Conservation (phyloP, 2,329 filamentous ascomycete species). For the Fusarium annulatum region DNA sequence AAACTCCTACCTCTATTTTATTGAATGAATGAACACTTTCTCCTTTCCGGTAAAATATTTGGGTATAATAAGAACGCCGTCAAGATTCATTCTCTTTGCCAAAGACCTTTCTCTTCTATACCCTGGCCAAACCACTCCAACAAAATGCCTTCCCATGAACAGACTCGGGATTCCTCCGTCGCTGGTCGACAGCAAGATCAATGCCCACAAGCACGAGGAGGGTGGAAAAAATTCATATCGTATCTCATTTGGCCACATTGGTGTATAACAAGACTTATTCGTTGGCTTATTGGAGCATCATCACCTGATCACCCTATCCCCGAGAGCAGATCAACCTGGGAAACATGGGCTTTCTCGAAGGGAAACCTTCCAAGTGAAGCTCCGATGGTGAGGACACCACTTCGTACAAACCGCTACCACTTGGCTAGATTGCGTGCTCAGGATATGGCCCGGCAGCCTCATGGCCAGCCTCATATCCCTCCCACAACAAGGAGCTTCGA, state of each 20-base stretch:
- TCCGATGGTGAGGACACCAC: neutral
- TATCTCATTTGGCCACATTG: neutral
- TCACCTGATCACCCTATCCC: neutral
- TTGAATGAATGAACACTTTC: neutral
- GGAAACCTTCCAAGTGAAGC: neutral
- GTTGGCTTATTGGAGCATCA: neutral
- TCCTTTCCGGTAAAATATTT: neutral
- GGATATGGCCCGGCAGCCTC: neutral
- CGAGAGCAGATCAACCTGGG: neutral
- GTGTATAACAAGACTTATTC: neutral
- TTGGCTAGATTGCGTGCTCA: neutral
- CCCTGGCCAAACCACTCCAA: neutral
- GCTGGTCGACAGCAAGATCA: neutral
- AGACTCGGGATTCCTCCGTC: neutral
- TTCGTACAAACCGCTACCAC: neutral
- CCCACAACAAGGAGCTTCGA: neutral
- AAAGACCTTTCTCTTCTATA: neutral
- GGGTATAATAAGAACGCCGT: neutral
- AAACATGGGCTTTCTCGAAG: neutral
- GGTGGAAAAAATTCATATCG: neutral
- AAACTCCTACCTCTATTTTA: neutral
- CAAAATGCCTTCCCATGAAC: neutral
- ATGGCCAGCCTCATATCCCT: neutral
- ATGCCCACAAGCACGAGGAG: constrained; percentile 8
- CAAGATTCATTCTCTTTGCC: too few relatives aligned